Conservation (phyloP, 2,329 filamentous ascomycete species). For the Trichocomaceae sp. region DNA sequence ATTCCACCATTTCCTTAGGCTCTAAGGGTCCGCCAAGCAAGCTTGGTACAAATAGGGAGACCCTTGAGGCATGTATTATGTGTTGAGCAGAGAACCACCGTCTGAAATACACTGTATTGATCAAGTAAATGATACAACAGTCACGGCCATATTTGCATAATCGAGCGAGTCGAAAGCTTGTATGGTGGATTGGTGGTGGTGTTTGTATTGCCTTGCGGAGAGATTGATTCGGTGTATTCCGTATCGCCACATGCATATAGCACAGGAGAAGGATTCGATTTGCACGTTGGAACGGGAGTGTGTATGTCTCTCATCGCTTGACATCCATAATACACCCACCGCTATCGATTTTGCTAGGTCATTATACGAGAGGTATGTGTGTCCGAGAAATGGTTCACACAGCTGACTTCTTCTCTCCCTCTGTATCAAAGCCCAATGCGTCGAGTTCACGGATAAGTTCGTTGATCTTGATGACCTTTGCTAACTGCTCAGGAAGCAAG, state of each 20-base stretch:
- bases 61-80: background rate
- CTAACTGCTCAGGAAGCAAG: slow-evolving; percentile 86
- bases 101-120: background rate
- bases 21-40: background rate
- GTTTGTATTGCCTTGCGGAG: background rate
- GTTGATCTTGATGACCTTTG: slow-evolving; percentile 95
- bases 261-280: background rate
- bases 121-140: background rate
- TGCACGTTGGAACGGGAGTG: background rate
- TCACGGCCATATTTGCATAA: background rate
- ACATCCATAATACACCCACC: background rate
- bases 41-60: no score
- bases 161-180: background rate
- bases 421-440: slow-evolving; percentile 71
- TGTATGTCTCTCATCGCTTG: background rate
- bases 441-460: slow-evolving; percentile 87
- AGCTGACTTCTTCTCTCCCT: slow-evolving; percentile 54
- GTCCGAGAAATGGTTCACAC: background rate
- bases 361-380: background rate
- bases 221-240: background rate
- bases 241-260: background rate
- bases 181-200: background rate
- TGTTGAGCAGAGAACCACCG: background rate
- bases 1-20: background rate
- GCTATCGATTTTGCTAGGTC: background rate